A percentile compares a stretch with the other conserved stretches of the same genome.
phyloP scores from a whole-genome alignment of 169 alveolate species.

The Plasmodium berghei region DNA sequence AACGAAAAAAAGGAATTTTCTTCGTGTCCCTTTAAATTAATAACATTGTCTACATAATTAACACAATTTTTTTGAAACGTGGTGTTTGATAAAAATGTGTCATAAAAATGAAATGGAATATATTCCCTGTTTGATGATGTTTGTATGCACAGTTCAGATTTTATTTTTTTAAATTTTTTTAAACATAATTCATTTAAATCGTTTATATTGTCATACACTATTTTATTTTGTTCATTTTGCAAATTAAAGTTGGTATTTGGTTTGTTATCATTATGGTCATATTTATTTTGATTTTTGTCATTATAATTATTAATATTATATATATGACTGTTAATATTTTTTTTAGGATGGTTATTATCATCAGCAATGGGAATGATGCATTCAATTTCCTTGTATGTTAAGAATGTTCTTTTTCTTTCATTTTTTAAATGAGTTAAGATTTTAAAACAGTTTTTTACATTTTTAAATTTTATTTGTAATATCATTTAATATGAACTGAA shows the following conservation, averaged over 20 bases:
- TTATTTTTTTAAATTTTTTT: slow-evolving; percentile 25
- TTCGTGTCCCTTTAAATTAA: not conserved
- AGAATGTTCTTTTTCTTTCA: too few species aligned
- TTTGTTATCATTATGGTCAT: too few species aligned
- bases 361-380: too few species aligned
- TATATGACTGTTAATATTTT: too few species aligned
- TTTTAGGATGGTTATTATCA: too few species aligned
- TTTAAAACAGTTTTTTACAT: not conserved
- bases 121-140: slow-evolving; percentile 74
- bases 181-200: slow-evolving; percentile 33
- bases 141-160: slow-evolving; percentile 26
- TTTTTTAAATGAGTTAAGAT: too few species aligned
- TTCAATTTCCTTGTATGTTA: too few species aligned
- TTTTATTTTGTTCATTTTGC: slow-evolving; percentile 29
- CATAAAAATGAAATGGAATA: slow-evolving; percentile 64
- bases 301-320: too few species aligned
- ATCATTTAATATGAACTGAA: not conserved
- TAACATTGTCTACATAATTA: slow-evolving; percentile 3
- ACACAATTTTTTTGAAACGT: not conserved
- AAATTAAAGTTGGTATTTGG: too few species aligned
- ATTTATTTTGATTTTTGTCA: too few species aligned
- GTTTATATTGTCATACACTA: slow-evolving; percentile 30
- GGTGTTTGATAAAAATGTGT: slow-evolving; percentile 16
- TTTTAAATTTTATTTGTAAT: not conserved
- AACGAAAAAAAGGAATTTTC: not conserved